A percentile compares a stretch with the other conserved stretches of the same genome.
Evolutionary conservation across 2,329 filamentous ascomycete species (phyloP).

Genomic region (Epichloe uncinata): DNA sequence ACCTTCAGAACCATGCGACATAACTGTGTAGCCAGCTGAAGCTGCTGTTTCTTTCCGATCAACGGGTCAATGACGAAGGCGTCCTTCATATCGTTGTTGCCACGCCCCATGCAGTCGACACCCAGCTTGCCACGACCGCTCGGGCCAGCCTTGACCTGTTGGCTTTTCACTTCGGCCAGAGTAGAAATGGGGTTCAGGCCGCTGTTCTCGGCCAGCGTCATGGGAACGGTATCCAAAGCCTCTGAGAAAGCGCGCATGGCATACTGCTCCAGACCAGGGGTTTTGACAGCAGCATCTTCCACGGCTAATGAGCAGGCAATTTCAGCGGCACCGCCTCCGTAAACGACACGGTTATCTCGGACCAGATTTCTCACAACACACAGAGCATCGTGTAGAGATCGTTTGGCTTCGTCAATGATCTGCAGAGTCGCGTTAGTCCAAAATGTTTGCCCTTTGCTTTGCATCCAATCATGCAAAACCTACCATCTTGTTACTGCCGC

Average conservation of each 20-base stretch:
- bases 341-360: slow-evolving; percentile 90
- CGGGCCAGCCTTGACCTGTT: slow-evolving; percentile 67
- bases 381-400: slow-evolving; percentile 91
- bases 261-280: slow-evolving; percentile 94
- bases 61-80: slow-evolving; percentile 97
- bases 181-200: slow-evolving; percentile 93
- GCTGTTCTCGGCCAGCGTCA: slow-evolving; percentile 96
- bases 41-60: slow-evolving; percentile 95
- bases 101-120: slow-evolving; percentile 94
- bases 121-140: slow-evolving; percentile 52
- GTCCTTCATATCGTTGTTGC: slow-evolving; percentile 94
- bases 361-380: slow-evolving; percentile 97
- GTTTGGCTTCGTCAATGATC: slow-evolving; percentile 98
- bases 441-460: background rate
- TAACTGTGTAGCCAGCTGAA: slow-evolving; percentile 89
- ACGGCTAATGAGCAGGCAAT: slow-evolving; percentile 95
- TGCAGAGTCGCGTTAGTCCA: slow-evolving; percentile 20
- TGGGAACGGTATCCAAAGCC: slow-evolving; percentile 82
- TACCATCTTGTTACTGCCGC: slow-evolving; percentile 99
- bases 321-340: slow-evolving; percentile 91
- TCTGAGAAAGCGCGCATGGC: slow-evolving; percentile 97
- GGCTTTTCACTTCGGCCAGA: slow-evolving; percentile 85
- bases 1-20: slow-evolving; percentile 97
- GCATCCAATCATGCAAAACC: slow-evolving; percentile 14
- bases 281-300: slow-evolving; percentile 88